A percentile compares a stretch with the other conserved stretches of the same genome.
Conservation (phyloP, 495 filamentous ascomycete genomes). For the Astrothelium subdiscretum region DNA sequence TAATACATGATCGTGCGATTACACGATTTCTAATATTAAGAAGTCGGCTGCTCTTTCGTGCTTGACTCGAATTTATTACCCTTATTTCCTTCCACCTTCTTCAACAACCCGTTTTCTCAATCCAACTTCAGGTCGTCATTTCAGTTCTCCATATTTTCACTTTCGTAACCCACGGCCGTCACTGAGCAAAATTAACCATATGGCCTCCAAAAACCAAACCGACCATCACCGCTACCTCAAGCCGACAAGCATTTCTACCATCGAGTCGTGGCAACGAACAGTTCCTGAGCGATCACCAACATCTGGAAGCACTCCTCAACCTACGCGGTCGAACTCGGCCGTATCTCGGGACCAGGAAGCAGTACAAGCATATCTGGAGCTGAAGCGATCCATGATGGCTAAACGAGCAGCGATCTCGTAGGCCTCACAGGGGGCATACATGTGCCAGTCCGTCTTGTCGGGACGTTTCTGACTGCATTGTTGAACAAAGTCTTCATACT, state of each 20-base stretch:
- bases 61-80: background rate
- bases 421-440: too few species aligned
- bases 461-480: background rate
- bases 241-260: background rate
- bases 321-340: background rate
- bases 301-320: background rate
- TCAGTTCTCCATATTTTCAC: background rate
- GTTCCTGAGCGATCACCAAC: background rate
- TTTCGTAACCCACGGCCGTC: background rate
- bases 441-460: too few species aligned
- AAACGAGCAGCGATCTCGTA: background rate
- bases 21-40: background rate
- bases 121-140: background rate
- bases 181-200: background rate
- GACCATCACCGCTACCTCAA: background rate
- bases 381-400: background rate
- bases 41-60: background rate
- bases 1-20: background rate
- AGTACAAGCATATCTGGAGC: background rate
- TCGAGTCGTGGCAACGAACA: conserved; percentile 1
- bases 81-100: background rate
- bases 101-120: background rate
- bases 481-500: background rate
- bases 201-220: background rate
- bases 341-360: background rate